phyloP scores from a whole-genome alignment of 2,329 filamentous ascomycete genomes.

The Sporothrix luriei region DNA sequence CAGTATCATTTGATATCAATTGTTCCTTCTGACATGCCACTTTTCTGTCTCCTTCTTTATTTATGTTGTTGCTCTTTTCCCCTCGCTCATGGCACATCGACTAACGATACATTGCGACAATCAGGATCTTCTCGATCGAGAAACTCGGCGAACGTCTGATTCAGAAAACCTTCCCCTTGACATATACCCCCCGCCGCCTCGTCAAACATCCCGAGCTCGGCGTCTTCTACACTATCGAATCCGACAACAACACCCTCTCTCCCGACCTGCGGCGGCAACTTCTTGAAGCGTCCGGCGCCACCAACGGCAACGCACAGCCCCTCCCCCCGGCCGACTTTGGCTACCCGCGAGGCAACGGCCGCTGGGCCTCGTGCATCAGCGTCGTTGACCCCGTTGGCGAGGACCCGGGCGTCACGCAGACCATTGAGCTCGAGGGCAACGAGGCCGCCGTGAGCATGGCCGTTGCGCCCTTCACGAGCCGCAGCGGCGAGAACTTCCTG shows the following conservation, averaged over 20 bases:
- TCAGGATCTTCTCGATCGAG: constrained; percentile 85
- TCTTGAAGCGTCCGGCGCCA: constrained; percentile 68
- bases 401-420: constrained; percentile 70
- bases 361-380: constrained; percentile 96
- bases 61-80: not conserved
- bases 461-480: constrained; percentile 81
- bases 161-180: constrained; percentile 81
- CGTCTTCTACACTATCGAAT: constrained; percentile 90
- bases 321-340: constrained; percentile 84
- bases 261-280: constrained; percentile 75
- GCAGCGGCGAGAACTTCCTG: constrained; percentile 88
- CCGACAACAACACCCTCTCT: constrained; percentile 88
- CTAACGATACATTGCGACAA: constrained; percentile 41
- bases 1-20: constrained; percentile 67
- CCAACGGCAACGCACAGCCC: constrained; percentile 71
- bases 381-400: constrained; percentile 80
- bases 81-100: constrained; percentile 33
- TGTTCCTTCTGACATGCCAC: constrained; percentile 87
- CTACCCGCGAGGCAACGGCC: constrained; percentile 76
- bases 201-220: constrained; percentile 84
- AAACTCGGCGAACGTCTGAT: constrained; percentile 83
- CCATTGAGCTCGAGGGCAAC: constrained; percentile 81
- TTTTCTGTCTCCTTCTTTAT: constrained; percentile 33
- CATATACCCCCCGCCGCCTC: constrained; percentile 87
- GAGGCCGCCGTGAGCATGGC: constrained; percentile 88